Conservation (phyloP, 805 yeast genomes). For the Grigorovia humatica region DNA sequence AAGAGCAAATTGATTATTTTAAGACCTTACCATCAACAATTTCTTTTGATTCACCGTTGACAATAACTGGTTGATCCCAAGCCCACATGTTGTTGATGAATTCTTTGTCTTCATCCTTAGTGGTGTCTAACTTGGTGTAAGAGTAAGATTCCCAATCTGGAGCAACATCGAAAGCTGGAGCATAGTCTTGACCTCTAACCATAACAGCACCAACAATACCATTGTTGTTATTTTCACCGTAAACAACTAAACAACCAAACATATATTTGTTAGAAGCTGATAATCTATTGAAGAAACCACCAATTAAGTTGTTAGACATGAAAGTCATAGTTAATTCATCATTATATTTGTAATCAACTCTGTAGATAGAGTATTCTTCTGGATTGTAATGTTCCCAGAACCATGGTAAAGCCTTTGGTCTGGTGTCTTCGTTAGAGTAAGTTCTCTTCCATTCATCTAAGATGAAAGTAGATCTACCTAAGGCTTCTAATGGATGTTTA, state of each 20-base stretch:
- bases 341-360: slow-evolving; percentile 93
- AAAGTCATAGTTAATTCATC: slow-evolving; percentile 94
- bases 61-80: slow-evolving; percentile 89
- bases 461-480: slow-evolving; percentile 60
- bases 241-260: slow-evolving; percentile 89
- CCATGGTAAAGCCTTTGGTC: slow-evolving; percentile 90
- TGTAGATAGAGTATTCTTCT: slow-evolving; percentile 90
- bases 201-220: slow-evolving; percentile 94
- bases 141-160: slow-evolving; percentile 97
- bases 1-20: slow-evolving; percentile 39
- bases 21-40: slow-evolving; percentile 97
- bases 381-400: slow-evolving; percentile 95
- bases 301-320: slow-evolving; percentile 96
- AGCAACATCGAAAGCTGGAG: slow-evolving; percentile 94
- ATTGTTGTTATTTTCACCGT: slow-evolving; percentile 97
- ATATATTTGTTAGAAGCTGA: slow-evolving; percentile 84
- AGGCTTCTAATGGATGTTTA: slow-evolving; percentile 82
- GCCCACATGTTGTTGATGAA: slow-evolving; percentile 91
- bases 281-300: slow-evolving; percentile 96
- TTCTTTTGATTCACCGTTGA: slow-evolving; percentile 74
- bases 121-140: slow-evolving; percentile 73
- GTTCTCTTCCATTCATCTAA: slow-evolving; percentile 93
- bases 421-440: slow-evolving; percentile 96
- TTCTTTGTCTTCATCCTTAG: slow-evolving; percentile 67
- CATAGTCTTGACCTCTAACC: slow-evolving; percentile 86